phyloP scores from a whole-genome alignment of 225 moss, liverwort and hornwort genomes.

The Lunularia cruciata region DNA sequence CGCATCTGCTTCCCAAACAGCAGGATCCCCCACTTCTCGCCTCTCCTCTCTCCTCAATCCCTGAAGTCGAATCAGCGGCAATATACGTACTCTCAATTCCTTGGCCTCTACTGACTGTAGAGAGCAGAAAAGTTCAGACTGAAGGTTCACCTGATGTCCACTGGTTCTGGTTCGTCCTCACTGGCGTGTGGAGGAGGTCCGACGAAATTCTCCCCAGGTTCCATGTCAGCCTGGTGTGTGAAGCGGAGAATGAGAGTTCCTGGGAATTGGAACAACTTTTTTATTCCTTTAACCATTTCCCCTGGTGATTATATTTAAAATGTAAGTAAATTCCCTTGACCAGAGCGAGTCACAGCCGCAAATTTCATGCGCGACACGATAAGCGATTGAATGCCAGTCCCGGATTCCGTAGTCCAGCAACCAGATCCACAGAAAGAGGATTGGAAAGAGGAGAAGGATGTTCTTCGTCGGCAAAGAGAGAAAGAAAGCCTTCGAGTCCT shows the following conservation, averaged over 20 bases:
- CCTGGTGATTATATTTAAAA: background rate
- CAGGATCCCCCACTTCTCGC: background rate
- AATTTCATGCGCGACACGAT: background rate
- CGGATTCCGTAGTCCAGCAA: background rate
- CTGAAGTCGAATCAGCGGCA: too few relatives aligned
- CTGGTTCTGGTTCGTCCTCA: slow-evolving; percentile 21
- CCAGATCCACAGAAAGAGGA: background rate
- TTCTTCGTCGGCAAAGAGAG: too few relatives aligned
- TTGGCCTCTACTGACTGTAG: background rate
- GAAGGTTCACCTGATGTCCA: background rate
- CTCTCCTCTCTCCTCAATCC: background rate
- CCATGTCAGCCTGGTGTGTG: slow-evolving; percentile 9
- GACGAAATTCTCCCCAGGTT: background rate
- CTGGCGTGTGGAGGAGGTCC: background rate
- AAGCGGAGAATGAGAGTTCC: background rate
- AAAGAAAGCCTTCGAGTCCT: too few relatives aligned
- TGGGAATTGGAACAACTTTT: background rate
- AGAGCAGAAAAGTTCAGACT: background rate
- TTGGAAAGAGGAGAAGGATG: background rate
- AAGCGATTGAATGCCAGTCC: background rate
- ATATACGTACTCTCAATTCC: background rate
- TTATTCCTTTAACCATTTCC: background rate
- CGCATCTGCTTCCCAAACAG: background rate
- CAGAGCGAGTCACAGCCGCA: background rate
- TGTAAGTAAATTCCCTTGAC: background rate